Evolutionary conservation across 371 early-diverging fungal species (phyloP), one percentile per base, ranked within the genome.

Genomic region (Fennellomyces sp.): DNA sequence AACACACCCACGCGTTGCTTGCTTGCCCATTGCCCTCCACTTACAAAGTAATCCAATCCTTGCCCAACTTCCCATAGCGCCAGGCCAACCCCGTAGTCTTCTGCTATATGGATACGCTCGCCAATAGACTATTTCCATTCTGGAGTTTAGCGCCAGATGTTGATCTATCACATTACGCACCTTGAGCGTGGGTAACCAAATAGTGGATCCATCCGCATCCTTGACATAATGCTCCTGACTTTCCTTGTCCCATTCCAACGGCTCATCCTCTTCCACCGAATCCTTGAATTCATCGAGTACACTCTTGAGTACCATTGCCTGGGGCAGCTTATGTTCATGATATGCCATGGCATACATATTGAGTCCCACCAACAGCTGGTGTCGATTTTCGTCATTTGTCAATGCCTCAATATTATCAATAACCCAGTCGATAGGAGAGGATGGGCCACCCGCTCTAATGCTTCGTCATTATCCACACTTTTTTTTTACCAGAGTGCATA

Each of bases 21-120:
- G 39, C 86, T 72, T 68, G 86, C 88, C 86, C 88, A 88, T n/a
- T 86, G 30, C 8, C 81, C 70, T 5, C n/a, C n/a, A 70, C 79
- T 79, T 67, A 80, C 80, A 70, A 81, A 88, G 57, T 80, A 83
- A 70, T 88, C 88, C 42, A 88, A 64, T 0, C 88, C 88, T 64
- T 88, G 88, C 2, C 88, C 88, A 45, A 88, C 73, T 68, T 88
- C 88, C 86, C 88, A 88, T n/a, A 88, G 30, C 8, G 82, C 70
- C 5, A 88, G 29, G 4, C 88, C 86, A 17, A 79, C 79, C 19
- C 75, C 78, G 60, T 82, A 75, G 65, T 85, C 84, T 59, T 84
- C 76, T 7, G 84, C 80, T 29, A 84, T 42, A 12, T 72, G 65
- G 15, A 85, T 19, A 28, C 88, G 72, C 26, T 59, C 63, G 50